Conservation (phyloP, 106 monocot genomes). For the Platanthera zijinensis region DNA sequence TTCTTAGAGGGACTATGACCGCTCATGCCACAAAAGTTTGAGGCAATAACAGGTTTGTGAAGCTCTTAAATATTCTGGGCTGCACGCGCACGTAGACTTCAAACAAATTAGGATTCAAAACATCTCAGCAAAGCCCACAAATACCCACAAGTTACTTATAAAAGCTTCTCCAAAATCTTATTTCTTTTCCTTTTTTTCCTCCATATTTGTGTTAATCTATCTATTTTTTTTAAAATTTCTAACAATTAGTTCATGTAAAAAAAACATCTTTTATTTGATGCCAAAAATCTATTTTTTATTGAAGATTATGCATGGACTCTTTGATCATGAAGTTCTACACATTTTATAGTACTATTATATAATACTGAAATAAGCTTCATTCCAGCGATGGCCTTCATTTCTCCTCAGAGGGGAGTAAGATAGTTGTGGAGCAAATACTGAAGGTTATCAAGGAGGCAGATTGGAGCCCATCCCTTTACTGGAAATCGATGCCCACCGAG, state of each 20-base stretch:
- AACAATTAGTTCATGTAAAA: no score
- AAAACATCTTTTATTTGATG: no score
- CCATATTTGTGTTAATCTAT: no score
- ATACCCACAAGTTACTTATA: no score
- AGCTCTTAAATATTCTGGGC: conserved; percentile 86
- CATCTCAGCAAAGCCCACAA: no score
- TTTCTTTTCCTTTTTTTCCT: no score
- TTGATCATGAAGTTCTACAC: not conserved
- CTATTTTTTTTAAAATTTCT: no score
- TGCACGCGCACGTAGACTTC: conserved; percentile 45
- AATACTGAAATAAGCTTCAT: conserved; percentile 2
- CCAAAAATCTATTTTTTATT: no score
- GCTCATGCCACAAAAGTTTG: conserved; percentile 33
- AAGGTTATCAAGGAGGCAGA: conserved; percentile 61
- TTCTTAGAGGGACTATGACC: no score
- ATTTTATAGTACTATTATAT: not conserved
- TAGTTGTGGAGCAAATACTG: conserved; percentile 61
- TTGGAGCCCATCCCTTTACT: conserved; percentile 63
- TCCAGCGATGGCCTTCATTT: conserved; percentile 77
- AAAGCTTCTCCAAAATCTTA: no score
- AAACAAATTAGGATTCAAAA: no score
- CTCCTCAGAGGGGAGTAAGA: conserved; percentile 63
- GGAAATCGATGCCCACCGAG: conserved; percentile 73
- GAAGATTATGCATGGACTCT: no score
- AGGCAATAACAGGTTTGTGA: conserved; percentile 86